Base-by-base conservation (phyloP, 257 asterid genomes). In the Scutellaria galericulata region DNA sequence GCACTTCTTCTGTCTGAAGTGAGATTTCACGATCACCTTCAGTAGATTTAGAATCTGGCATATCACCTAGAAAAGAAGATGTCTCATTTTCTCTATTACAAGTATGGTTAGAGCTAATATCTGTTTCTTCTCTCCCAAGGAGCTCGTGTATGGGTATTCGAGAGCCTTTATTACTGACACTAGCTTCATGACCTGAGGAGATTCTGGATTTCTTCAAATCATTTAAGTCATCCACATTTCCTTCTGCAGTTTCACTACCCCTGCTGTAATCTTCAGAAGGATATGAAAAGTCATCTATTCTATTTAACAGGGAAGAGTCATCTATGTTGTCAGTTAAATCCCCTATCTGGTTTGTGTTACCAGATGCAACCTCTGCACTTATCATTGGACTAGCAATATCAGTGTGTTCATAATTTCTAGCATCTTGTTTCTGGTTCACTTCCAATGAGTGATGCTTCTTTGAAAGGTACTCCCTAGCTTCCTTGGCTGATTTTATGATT, bases 401-500 rank as follows among this genome's bases (percentile, higher is more conserved):
- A 69, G 54, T 56, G 57, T 55, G 68, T 74, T 74, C 81, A 18
- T 50, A 66, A 67, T 58, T 76, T 51, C 53, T 66, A 54, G 27
- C 72, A 63, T 70, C 82, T 52, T 71, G 61, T 67, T 84, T 83
- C 66, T 72, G 80, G 62, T 70, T 76, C 63, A 62, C 75, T 77
- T 80, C 82, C 47, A 14, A 31, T 48, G 52, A 67, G 11, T 75
- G 74, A 64, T 79, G 81, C 82, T 88, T 88, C 68, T 70, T 80
- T 45, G 92, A 84, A 70, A 90, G 95, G 79, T 88, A 89, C 45
- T 87, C 96, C 83, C 88, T 83, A 39, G 97, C 98, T 89, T 91
- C 97, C 79, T 79, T 69, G 64, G 90, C 93, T 40, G 96, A 89
- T 71, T 77, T 81, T 78, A 94, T 94, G 81, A 91, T 81, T 79